phyloP scores from a whole-genome alignment of 2,329 filamentous ascomycete species.

The Orbilia oligospora region DNA sequence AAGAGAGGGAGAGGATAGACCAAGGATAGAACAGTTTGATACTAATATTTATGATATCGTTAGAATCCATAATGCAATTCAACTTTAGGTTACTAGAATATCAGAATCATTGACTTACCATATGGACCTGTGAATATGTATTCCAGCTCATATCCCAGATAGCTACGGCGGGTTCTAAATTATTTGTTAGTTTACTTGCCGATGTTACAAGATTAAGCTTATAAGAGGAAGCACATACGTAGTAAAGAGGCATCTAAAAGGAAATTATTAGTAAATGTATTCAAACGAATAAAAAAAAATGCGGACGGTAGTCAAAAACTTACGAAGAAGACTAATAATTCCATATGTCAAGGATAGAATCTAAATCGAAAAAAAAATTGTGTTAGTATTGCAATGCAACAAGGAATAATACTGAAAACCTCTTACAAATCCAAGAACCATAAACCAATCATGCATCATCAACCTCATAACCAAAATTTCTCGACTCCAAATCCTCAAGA shows the following conservation, averaged over 20 bases:
- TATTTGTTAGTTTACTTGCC: not conserved
- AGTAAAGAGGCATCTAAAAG: conserved; percentile 36
- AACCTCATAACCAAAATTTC: conserved; percentile 43
- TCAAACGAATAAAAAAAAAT: not conserved
- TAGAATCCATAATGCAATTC: too few relatives aligned
- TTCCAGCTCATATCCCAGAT: conserved; percentile 58
- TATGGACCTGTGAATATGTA: conserved; percentile 40
- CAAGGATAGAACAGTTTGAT: conserved; percentile 46
- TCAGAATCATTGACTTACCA: conserved; percentile 20
- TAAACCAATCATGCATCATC: conserved; percentile 56
- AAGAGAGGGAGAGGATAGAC: conserved; percentile 52
- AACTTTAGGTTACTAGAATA: too few relatives aligned
- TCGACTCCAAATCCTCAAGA: conserved; percentile 45
- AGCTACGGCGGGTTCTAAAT: conserved; percentile 37
- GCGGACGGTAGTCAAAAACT: not conserved
- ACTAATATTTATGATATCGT: conserved; percentile 13
- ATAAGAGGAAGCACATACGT: conserved; percentile 12
- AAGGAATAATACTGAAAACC: too few relatives aligned
- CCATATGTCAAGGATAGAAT: conserved; percentile 40
- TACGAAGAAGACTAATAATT: conserved; percentile 44
- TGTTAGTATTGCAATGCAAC: not conserved
- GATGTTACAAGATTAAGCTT: not conserved
- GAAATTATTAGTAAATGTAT: not conserved
- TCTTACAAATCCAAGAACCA: conserved; percentile 55
- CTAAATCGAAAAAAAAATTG: not conserved